Evolutionary conservation across 2,329 filamentous ascomycete species (phyloP).

Genomic region (Cryphonectria parasitica): DNA sequence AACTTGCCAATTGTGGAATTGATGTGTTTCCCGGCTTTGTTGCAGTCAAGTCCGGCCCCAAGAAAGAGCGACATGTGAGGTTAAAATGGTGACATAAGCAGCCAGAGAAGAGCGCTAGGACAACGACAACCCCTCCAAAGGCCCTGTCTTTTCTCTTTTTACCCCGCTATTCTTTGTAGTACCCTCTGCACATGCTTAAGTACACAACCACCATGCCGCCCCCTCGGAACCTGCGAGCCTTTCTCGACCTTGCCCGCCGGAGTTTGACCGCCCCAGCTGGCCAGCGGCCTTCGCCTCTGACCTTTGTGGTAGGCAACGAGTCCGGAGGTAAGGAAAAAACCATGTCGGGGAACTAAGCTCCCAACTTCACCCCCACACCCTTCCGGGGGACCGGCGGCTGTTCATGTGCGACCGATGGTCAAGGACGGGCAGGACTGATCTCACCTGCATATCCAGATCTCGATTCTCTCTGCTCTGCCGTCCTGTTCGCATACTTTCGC

Average conservation of each 20-base stretch:
- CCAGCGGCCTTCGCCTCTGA: conserved; percentile 53
- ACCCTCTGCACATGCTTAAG: background rate
- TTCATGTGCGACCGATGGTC: no score
- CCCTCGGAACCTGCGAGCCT: conserved; percentile 46
- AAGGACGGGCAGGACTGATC: background rate
- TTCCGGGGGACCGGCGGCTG: no score
- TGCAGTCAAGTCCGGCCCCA: background rate
- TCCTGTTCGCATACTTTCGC: conserved; percentile 75
- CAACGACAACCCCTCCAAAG: conserved; percentile 11
- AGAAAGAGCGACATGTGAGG: background rate
- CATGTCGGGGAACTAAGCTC: background rate
- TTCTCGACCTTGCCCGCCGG: conserved; percentile 54
- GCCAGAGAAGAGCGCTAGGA: background rate
- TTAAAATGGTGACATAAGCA: conserved; percentile 10
- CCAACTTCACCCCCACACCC: background rate
- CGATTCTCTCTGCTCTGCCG: conserved; percentile 76
- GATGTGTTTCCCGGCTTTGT: background rate
- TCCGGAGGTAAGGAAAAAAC: conserved; percentile 58
- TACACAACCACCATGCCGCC: conserved; percentile 25
- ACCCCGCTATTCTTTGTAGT: conserved; percentile 8
- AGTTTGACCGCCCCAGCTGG: conserved; percentile 50
- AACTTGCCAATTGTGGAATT: background rate
- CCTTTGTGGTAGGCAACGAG: conserved; percentile 70
- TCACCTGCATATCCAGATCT: conserved; percentile 58
- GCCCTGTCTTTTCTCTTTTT: background rate